Conservation (phyloP, 495 filamentous ascomycete species). For the Tuber umbilicatum region DNA sequence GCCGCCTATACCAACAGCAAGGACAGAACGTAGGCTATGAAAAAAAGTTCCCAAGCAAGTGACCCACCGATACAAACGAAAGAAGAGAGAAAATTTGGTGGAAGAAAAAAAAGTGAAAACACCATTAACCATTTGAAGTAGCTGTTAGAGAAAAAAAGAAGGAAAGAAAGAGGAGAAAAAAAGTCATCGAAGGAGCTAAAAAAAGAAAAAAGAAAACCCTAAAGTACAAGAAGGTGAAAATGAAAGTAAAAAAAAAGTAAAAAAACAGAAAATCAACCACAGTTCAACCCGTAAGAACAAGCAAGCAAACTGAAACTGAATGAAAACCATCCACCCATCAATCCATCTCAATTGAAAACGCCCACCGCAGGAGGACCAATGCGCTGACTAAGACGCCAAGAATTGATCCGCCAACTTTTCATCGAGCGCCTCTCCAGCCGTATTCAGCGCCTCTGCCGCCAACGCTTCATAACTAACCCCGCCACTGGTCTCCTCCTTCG, state of each 20-base stretch:
- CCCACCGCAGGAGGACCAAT: neutral
- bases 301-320: neutral
- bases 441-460: constrained; percentile 32
- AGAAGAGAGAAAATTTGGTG: neutral
- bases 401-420: constrained; percentile 33
- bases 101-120: neutral
- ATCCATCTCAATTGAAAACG: neutral
- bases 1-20: neutral
- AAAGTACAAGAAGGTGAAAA: neutral
- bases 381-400: constrained; percentile 16
- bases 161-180: no score
- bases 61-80: neutral
- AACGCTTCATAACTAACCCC: constrained; percentile 29
- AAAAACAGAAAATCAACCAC: neutral
- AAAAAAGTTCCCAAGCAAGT: neutral
- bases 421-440: constrained; percentile 23
- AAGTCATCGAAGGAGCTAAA: neutral
- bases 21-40: neutral
- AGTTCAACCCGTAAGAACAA: neutral
- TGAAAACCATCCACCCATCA: neutral
- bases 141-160: neutral
- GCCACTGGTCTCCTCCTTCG: constrained; percentile 28
- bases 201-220: neutral
- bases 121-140: neutral
- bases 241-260: neutral